Conservation (phyloP, 139 green algal genomes). For the Pseudopediastrum boryanum region DNA sequence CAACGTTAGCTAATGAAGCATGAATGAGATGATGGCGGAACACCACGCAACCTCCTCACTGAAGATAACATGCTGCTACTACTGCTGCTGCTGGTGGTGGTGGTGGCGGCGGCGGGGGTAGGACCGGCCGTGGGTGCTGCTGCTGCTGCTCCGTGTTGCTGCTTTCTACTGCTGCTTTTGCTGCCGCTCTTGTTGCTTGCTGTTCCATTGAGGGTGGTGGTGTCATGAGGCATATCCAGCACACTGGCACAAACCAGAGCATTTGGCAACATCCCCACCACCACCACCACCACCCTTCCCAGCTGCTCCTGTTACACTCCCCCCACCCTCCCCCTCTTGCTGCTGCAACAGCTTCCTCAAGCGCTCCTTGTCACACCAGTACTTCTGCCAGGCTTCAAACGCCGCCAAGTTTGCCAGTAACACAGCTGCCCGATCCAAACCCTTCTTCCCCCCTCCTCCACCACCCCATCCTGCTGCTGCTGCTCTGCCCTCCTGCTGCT, state of each 20-base stretch:
- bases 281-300: not conserved
- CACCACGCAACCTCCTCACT: no score
- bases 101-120: no score
- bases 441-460: not conserved
- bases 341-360: not conserved
- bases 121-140: no score
- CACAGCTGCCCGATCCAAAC: not conserved
- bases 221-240: no score
- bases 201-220: no score
- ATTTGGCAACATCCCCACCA: not conserved
- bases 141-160: no score
- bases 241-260: not conserved
- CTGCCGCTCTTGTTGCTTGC: no score
- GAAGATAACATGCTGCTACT: no score
- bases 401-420: conserved; percentile 44
- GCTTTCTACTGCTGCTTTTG: no score
- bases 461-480: not conserved
- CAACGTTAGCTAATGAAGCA: no score
- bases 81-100: no score
- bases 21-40: no score
- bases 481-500: not conserved
- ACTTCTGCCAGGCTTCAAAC: conserved; percentile 40
- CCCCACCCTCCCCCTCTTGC: not conserved
- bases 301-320: not conserved
- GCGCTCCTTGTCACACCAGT: conserved; percentile 15